phyloP scores from a whole-genome alignment of 2,329 filamentous ascomycete genomes.

The Bipolaris victoriae region DNA sequence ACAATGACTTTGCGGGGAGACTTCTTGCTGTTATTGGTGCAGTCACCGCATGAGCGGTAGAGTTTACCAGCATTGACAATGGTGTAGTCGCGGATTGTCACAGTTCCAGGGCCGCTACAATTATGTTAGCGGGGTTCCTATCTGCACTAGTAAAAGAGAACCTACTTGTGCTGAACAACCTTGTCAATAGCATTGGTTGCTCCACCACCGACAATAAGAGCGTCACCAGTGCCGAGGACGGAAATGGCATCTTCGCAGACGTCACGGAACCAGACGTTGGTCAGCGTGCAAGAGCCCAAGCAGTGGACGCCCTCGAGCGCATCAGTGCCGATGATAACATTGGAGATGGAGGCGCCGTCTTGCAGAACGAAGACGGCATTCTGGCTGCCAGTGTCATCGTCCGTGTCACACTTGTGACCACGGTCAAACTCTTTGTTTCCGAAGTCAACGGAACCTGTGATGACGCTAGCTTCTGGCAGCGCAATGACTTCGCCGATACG shows the following conservation, averaged over 20 bases:
- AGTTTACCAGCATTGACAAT: conserved; percentile 57
- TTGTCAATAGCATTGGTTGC: conserved; percentile 44
- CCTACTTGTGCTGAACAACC: conserved; percentile 47
- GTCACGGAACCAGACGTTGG: conserved; percentile 37
- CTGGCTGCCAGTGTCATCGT: conserved; percentile 29
- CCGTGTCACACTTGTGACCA: conserved; percentile 29
- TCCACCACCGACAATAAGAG: conserved; percentile 47
- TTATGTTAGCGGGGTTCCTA: background rate
- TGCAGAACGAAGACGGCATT: conserved; percentile 60
- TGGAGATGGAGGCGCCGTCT: conserved; percentile 57
- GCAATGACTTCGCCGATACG: conserved; percentile 36
- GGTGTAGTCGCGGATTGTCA: conserved; percentile 43
- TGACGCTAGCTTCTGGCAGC: conserved; percentile 34
- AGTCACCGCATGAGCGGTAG: conserved; percentile 56
- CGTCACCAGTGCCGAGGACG: conserved; percentile 34
- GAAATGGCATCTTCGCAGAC: conserved; percentile 46
- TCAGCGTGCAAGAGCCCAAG: conserved; percentile 55
- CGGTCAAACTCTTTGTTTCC: conserved; percentile 34
- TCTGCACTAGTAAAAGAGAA: conserved; percentile 10
- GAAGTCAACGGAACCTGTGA: conserved; percentile 28
- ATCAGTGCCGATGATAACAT: conserved; percentile 61
- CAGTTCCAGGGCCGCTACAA: conserved; percentile 1
- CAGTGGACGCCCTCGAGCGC: conserved; percentile 60
- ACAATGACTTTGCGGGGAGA: conserved; percentile 53
- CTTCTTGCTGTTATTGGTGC: conserved; percentile 52